Evolutionary conservation across 1,139 yeast genomes (phyloP), one percentile per base, ranked within the genome.

Genomic region (Sugiyamaella novakii): DNA sequence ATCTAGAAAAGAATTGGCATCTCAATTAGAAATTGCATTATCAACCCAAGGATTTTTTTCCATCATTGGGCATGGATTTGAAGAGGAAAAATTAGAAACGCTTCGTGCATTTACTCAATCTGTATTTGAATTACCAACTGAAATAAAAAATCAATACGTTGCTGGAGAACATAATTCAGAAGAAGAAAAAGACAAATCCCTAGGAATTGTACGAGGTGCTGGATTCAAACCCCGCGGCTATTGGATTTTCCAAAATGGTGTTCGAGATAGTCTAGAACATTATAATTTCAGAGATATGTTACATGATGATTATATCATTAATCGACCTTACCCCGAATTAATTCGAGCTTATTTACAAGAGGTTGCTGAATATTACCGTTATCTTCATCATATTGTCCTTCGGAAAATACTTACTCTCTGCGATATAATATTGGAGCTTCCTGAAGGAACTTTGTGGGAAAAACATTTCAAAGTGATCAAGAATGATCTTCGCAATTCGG

Each of bases 131-230:
- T 56, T 73, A n/a, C 74, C 79, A 1, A 71, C 72, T n/a, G 75
- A 72, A 15, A 70, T 63, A 30, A 75, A 76, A 56, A 52, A 57
- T n/a, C 58, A 68, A 28, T 73, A 68, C 52, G 59, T 73, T 28
- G 75, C 77, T 1, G 76, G 78, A 14, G 70, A 73, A 2, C 54
- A 60, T 22, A 60, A 61, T 3, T 65, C 69, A n/a, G 75, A 70
- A 49, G 61, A 64, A 36, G 74, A 70, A 47, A 56, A 64, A 10
- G 65, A 63, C 19, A 65, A 63, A 7, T 65, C 71, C 1, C 52
- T 66, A 36, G 79, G 80, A 1, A 77, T 74, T n/a, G 78, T 75
- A 51, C 62, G 78, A 44, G 78, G 78, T 8, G 62, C 65, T 24
- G 80, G 79, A 0, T 76, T 65, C 58, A 76, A 76, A 55, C 80